These are phyloP conservation scores for Corylus avellana DNA, from an alignment of 306 rosid genomes.

Conservation along the genomic window DNA sequence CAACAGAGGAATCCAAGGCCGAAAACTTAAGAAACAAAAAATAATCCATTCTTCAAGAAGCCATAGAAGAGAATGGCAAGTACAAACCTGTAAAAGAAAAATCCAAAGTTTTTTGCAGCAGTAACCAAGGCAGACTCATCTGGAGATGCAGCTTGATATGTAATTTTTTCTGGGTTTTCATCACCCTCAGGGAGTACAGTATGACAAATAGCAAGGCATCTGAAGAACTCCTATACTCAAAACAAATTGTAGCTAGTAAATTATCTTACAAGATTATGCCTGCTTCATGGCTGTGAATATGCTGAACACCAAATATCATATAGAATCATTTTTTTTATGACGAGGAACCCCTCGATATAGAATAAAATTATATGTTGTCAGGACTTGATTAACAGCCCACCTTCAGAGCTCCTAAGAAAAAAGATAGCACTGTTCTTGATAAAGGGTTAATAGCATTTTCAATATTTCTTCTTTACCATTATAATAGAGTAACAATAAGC, in stretches of 20 bases:
- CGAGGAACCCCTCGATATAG: not conserved
- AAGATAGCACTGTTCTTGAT: not conserved
- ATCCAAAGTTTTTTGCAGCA: constrained; percentile 93
- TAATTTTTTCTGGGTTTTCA: constrained; percentile 9
- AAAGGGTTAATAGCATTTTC: not conserved
- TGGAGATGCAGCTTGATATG: constrained; percentile 25
- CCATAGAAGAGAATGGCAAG: constrained; percentile 15
- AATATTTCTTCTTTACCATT: not conserved
- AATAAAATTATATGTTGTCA: not conserved
- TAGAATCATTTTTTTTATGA: no score
- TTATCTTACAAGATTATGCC: not conserved
- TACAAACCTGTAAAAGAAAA: constrained; percentile 92
- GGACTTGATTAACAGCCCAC: not conserved
- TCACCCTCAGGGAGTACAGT: constrained; percentile 21
- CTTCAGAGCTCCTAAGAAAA: not conserved
- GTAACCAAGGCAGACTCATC: constrained; percentile 55
- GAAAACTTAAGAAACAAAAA: not conserved
- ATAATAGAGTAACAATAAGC: not conserved
- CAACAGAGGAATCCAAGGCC: not conserved
- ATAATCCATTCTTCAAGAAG: not conserved
- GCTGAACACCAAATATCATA: not conserved
- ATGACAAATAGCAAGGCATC: constrained; percentile 41
- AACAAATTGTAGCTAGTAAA: not conserved
- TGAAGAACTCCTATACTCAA: constrained; percentile 52
- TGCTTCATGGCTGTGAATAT: not conserved